phyloP scores from a whole-genome alignment of 805 yeast species.

The Grigorovia yakushimaensis region DNA sequence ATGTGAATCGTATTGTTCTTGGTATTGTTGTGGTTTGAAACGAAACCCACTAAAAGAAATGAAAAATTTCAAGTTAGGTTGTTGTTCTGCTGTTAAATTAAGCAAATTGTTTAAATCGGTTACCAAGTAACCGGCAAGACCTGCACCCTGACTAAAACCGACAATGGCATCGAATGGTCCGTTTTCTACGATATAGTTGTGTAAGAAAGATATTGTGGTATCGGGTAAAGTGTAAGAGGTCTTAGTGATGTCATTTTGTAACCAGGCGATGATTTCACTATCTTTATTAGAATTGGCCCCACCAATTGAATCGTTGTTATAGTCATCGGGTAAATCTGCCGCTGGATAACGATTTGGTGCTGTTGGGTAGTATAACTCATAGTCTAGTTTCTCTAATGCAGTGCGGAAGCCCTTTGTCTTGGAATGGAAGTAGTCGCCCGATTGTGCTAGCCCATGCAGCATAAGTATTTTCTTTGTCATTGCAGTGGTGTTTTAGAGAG shows the following conservation, averaged over 20 bases:
- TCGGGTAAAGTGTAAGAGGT: conserved; percentile 24
- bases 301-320: conserved; percentile 25
- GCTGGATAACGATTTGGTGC: conserved; percentile 61
- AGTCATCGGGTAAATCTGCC: conserved; percentile 52
- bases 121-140: conserved; percentile 58
- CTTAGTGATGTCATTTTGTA: conserved; percentile 37
- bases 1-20: conserved; percentile 20
- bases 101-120: conserved; percentile 44
- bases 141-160: conserved; percentile 95
- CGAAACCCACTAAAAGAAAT: conserved; percentile 63
- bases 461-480: conserved; percentile 50
- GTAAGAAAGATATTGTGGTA: conserved; percentile 34
- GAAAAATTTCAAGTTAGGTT: conserved; percentile 52
- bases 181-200: conserved; percentile 40
- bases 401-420: conserved; percentile 82
- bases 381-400: conserved; percentile 46
- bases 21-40: conserved; percentile 25
- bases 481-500: too few species aligned
- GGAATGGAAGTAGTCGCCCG: conserved; percentile 66
- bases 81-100: conserved; percentile 28
- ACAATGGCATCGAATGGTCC: conserved; percentile 78
- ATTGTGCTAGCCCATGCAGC: conserved; percentile 86
- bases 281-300: background rate
- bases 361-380: conserved; percentile 61
- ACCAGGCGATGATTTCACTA: conserved; percentile 53